Conservation (phyloP, 2,329 filamentous ascomycete species). For the Rhynchosporium secalis region DNA sequence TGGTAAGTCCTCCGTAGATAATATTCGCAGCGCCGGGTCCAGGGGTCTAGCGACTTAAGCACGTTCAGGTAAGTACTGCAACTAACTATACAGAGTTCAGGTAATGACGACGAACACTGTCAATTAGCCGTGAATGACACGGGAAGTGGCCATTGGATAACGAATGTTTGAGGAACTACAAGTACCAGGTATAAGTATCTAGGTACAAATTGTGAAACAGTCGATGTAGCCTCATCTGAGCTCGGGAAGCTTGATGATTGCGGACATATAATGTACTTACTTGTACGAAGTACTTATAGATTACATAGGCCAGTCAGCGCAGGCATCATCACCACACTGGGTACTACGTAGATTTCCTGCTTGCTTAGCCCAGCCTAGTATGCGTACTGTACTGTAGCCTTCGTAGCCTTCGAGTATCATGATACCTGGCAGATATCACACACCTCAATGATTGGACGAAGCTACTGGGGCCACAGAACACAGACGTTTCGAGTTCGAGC, state of each 20-base stretch:
- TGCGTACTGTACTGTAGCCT: too few relatives aligned
- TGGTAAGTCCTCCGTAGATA: background rate
- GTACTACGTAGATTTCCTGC: background rate
- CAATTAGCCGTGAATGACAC: background rate
- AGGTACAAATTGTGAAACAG: too few relatives aligned
- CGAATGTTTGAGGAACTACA: too few relatives aligned
- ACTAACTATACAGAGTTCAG: too few relatives aligned
- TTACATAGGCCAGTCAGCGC: too few relatives aligned
- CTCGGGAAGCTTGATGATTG: too few relatives aligned
- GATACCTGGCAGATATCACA: conserved; percentile 10
- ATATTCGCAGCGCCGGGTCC: background rate
- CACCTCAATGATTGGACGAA: conserved; percentile 11
- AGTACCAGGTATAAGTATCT: too few relatives aligned
- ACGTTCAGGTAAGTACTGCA: background rate
- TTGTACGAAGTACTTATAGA: too few relatives aligned
- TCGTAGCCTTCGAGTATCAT: background rate
- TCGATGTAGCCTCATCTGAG: too few relatives aligned
- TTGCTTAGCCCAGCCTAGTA: background rate
- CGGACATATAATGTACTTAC: too few relatives aligned
- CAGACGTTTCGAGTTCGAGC: conserved; percentile 16
- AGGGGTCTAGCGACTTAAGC: conserved; percentile 7
- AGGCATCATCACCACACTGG: background rate
- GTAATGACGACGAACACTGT: too few relatives aligned
- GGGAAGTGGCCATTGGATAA: background rate
- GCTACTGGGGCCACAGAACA: conserved; percentile 10